Conservation (phyloP, 176 grass and related monocot genomes). For the Triticum urartu region DNA sequence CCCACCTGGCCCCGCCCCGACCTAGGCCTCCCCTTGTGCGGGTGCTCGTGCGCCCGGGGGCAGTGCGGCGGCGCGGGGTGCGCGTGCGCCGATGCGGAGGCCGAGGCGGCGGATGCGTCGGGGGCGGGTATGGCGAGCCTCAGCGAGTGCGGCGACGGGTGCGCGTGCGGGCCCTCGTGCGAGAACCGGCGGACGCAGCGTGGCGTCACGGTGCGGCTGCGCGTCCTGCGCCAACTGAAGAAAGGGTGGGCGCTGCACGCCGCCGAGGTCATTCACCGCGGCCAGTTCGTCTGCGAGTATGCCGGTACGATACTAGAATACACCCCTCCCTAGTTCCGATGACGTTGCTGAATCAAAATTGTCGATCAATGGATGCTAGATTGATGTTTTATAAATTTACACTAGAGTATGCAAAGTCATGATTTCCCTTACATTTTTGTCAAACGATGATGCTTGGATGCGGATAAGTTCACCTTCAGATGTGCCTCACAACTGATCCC, state of each 20-base stretch:
- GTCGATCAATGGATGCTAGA: background rate
- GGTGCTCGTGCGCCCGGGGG: conserved; percentile 27
- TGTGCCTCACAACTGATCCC: background rate
- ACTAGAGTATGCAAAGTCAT: background rate
- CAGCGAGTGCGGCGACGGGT: conserved; percentile 58
- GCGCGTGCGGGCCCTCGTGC: conserved; percentile 50
- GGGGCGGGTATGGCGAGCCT: conserved; percentile 42
- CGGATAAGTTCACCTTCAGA: background rate
- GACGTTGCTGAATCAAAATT: background rate
- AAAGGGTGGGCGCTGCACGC: conserved; percentile 89
- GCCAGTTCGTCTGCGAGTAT: conserved; percentile 81
- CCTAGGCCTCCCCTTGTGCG: conserved; percentile 19
- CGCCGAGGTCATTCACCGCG: conserved; percentile 25
- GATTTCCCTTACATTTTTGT: background rate
- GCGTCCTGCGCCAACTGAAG: conserved; percentile 47
- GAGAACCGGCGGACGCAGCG: conserved; percentile 54
- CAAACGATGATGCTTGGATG: background rate
- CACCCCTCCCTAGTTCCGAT: background rate
- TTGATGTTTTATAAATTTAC: background rate
- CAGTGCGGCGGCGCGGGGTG: conserved; percentile 31
- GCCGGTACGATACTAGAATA: conserved; percentile 39
- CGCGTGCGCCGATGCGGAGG: conserved; percentile 43
- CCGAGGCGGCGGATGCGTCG: conserved; percentile 4
- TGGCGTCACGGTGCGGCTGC: conserved; percentile 53
- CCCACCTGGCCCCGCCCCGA: conserved; percentile 37